Evolutionary conservation across 805 yeast species (phyloP), one percentile per base, ranked within the genome.

Genomic region (Candida maesae): DNA sequence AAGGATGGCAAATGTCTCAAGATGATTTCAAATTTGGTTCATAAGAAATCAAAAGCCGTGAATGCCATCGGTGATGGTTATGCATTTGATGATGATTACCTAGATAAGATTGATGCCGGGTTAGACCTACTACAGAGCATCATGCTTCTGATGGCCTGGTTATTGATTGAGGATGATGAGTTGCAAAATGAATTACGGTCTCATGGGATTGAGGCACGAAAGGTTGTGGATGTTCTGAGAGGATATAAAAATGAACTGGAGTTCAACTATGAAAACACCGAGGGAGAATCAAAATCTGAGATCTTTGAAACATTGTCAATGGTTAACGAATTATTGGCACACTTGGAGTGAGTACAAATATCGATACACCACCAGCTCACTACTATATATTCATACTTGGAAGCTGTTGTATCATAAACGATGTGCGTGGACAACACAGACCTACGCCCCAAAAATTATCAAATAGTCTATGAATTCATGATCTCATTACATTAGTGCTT

Each of bases 91-190:
- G 51, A 42, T 5, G 19, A 33, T 2, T 54, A 54, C 32, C 18
- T 46, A 19, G 51, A 48, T 11, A 49, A 50, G 33, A 37, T 54
- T 13, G 48, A 47, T 26, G 38, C 44, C 10, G 56, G 57, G 0
- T 18, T 54, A 33, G 50, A 47, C 9, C 12, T 37, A 5, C 35
- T 54, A 7, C 59, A 54, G 34, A 36, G 30, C 17, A 50, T 52
- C 4, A 30, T 23, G 35, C 27, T 47, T 3, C 27, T 52, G 13
- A 27, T 42, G 12, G 45, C 50, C 2, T 54, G 59, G 59, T 29
- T 54, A 10, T 18, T 43, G 6, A 33, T 45, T 13, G 59, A 54
- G 38, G 57, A 54, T 32, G 41, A 34, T 7, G 44, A 38, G 9
- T 15, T 54, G 2, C 36, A 38, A 11, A n/a, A 31, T 3, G 50